Evolutionary conservation across 768 basidiomycete genomes (phyloP).

Genomic region (Lentinula raphanica): DNA sequence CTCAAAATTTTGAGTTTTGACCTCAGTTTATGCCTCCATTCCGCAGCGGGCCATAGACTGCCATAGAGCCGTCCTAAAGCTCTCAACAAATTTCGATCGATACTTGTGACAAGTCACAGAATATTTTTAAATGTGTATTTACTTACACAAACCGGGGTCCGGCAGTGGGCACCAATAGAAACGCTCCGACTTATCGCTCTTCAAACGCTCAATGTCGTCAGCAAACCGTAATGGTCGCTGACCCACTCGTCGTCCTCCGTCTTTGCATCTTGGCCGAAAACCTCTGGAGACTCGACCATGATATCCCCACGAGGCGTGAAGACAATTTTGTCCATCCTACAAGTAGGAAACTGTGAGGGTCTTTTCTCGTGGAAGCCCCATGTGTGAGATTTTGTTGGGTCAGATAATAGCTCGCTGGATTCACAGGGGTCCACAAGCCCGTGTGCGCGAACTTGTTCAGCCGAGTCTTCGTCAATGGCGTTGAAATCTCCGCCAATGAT

Average conservation of each 20-base stretch:
- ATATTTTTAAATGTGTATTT: neutral
- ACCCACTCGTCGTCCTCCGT: constrained; percentile 41
- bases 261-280: constrained; percentile 53
- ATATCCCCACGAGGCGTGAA: constrained; percentile 47
- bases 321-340: constrained; percentile 62
- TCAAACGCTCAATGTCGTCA: constrained; percentile 22
- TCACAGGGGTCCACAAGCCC: constrained; percentile 61
- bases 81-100: too few relatives aligned
- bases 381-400: constrained; percentile 46
- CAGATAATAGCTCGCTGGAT: constrained; percentile 27
- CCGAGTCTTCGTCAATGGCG: constrained; percentile 40
- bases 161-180: neutral
- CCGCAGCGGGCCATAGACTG: neutral
- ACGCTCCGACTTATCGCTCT: neutral
- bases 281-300: constrained; percentile 46
- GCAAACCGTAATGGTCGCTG: constrained; percentile 68
- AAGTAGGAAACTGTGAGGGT: constrained; percentile 37
- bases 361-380: constrained; percentile 64
- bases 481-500: constrained; percentile 74
- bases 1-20: too few relatives aligned
- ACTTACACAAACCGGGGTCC: neutral
- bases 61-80: too few relatives aligned
- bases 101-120: too few relatives aligned
- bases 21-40: neutral
- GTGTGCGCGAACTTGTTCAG: constrained; percentile 35